These are phyloP conservation scores for Kalmanozyma brasiliensis DNA, from an alignment of 1,284 basidiomycete genomes.

Conservation along the genomic window DNA sequence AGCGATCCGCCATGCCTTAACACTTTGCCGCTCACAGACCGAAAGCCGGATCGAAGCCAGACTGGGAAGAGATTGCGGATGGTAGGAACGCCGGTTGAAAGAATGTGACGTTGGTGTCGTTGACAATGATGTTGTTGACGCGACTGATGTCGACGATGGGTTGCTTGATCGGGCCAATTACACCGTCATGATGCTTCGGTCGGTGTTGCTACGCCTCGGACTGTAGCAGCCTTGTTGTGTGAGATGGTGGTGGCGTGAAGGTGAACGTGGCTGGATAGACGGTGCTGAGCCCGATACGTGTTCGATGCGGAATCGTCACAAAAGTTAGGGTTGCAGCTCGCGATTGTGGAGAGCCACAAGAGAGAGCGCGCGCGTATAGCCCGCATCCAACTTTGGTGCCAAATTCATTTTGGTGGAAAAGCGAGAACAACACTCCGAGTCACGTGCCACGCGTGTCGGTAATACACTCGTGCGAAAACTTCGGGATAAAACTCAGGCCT, in stretches of 20 bases:
- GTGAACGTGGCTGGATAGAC: not conserved
- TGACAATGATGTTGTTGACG: not conserved
- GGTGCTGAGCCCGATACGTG: too few species aligned
- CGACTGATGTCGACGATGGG: not conserved
- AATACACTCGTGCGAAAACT: not conserved
- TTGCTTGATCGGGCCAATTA: not conserved
- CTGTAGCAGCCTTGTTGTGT: too few species aligned
- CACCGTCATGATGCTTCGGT: slow-evolving; percentile 4
- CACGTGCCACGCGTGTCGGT: slow-evolving; percentile 26
- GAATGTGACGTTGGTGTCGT: not conserved
- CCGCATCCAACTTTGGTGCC: not conserved
- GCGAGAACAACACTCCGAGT: slow-evolving; percentile 41
- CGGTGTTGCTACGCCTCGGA: not conserved
- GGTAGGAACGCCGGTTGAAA: too few species aligned
- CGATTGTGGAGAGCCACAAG: not conserved
- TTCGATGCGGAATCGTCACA: too few species aligned
- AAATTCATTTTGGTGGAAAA: not conserved
- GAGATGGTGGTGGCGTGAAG: not conserved
- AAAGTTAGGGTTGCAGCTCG: not conserved
- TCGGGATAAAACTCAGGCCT: too few species aligned
- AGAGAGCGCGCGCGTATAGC: slow-evolving; percentile 19
- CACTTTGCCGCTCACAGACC: too few species aligned
- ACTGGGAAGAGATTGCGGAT: too few species aligned
- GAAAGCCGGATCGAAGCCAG: too few species aligned
- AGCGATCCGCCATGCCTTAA: slow-evolving; percentile 49